Evolutionary conservation across 768 basidiomycete genomes (phyloP).

Genomic region (Leccinum variicolor): DNA sequence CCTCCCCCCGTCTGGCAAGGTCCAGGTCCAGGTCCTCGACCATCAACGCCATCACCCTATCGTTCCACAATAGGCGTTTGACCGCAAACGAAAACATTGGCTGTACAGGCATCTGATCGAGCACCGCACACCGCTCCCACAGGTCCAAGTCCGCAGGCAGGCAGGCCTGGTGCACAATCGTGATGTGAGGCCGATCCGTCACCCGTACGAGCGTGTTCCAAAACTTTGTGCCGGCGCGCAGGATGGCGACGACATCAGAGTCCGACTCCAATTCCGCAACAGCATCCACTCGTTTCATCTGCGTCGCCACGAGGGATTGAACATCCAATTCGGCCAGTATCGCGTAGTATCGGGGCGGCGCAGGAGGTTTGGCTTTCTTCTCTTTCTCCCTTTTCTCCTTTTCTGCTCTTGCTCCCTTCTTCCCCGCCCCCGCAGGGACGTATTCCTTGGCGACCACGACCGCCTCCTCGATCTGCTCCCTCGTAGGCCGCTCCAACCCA

Average conservation of each 20-base stretch:
- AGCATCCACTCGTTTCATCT: conserved; percentile 31
- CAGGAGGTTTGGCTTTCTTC: conserved; percentile 25
- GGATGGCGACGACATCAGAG: conserved; percentile 20
- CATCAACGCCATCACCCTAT: conserved; percentile 74
- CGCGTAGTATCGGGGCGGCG: conserved; percentile 68
- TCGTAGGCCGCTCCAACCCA: conserved; percentile 47
- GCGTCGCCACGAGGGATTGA: conserved; percentile 39
- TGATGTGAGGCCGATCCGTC: conserved; percentile 71
- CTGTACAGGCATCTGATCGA: conserved; percentile 27
- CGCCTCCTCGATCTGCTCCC: conserved; percentile 50
- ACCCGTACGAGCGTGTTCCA: conserved; percentile 57
- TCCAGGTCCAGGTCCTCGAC: conserved; percentile 54
- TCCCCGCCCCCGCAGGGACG: conserved; percentile 25
- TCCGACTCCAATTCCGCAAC: background rate
- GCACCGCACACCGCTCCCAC: conserved; percentile 38
- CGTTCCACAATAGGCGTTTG: conserved; percentile 67
- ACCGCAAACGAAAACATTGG: conserved; percentile 63
- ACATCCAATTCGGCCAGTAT: conserved; percentile 74
- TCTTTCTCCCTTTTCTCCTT: conserved; percentile 1
- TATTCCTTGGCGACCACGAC: conserved; percentile 43
- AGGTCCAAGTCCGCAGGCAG: conserved; percentile 34
- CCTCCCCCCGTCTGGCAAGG: conserved; percentile 27
- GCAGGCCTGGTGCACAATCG: conserved; percentile 72
- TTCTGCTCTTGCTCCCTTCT: background rate
- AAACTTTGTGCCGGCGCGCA: conserved; percentile 35